Conservation (phyloP, 1,139 yeast species). For the Candida pseudoviswanathii region DNA sequence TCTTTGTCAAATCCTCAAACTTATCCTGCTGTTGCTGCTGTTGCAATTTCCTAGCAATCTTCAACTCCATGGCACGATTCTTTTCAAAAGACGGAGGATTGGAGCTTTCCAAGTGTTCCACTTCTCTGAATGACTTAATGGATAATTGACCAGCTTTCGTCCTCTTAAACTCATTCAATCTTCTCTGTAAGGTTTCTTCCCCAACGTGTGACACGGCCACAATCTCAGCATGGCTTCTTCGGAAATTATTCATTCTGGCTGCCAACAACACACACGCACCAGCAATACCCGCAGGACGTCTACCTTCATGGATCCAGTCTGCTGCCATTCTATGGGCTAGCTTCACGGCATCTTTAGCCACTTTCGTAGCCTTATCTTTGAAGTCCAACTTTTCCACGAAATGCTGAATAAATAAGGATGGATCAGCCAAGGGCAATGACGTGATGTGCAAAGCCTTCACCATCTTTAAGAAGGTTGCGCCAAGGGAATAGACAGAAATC, state of each 20-base stretch:
- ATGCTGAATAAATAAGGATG: constrained; percentile 89
- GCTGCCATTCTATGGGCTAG: constrained; percentile 88
- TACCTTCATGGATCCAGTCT: constrained; percentile 96
- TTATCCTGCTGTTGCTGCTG: constrained; percentile 11
- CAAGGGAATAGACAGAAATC: constrained; percentile 90
- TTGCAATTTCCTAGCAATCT: constrained; percentile 21
- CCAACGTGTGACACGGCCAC: constrained; percentile 96
- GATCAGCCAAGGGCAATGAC: constrained; percentile 85
- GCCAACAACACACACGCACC: constrained; percentile 95
- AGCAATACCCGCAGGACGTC: constrained; percentile 98
- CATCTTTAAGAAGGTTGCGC: constrained; percentile 92
- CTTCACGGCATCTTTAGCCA: constrained; percentile 82
- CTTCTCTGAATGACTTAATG: constrained; percentile 66
- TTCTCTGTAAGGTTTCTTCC: constrained; percentile 85
- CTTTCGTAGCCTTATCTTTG: constrained; percentile 69
- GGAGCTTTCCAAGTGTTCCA: constrained; percentile 44
- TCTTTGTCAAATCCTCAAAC: constrained; percentile 15
- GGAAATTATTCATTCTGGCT: constrained; percentile 92
- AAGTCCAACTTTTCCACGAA: constrained; percentile 87
- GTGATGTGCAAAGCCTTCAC: constrained; percentile 79
- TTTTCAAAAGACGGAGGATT: constrained; percentile 83
- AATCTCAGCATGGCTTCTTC: constrained; percentile 90
- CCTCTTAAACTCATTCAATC: constrained; percentile 82
- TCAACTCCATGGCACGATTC: constrained; percentile 39
- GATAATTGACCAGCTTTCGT: constrained; percentile 78